Base-by-base conservation (phyloP, 257 asterid genomes). In the Capsicum chinense region DNA sequence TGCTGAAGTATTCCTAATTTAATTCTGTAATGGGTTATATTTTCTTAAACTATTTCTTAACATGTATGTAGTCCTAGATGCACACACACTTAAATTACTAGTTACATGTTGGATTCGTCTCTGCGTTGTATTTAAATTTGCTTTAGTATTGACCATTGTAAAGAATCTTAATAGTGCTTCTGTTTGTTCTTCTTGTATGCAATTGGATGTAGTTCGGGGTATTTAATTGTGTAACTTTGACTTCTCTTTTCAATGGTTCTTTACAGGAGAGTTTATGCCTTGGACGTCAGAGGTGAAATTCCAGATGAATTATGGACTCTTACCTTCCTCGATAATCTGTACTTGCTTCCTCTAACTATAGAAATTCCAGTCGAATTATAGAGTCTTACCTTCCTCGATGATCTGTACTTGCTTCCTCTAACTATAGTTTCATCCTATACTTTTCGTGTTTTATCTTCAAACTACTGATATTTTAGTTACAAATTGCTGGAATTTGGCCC, bases 221-320 rank as follows among this genome's bases (percentile, higher is more conserved):
- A 66, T 63, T 10, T 56, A 21, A 15, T 21, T 17, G 33, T 21
- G 74, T 42, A 60, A 21, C n/a, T 69, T 10, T 63, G 17, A 81
- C 9, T 9, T 70, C 42, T 19, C 54, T 48, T 39, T 54, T 26
- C 58, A 8, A 15, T 76, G 3, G 16, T 83, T 84, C 82, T 71
- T 50, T 76, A 81, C 89, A 92, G 95, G 91, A 90, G 89, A 81
- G 90, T 89, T 17, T 89, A 88, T 87, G 82, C 87, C 15, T 17
- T 85, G 42, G 89, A 93, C 81, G 90, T 89, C 62, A 14, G 0
- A 11, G 93, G 95, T 62, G 59, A 85, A 50, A 84, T 91, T 6
- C 97, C 94, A 0, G 91, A 88, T 35, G 93, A 92, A 88, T 90
- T 93, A 8, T 93, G 93, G 95, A 87, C 85, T 83, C 80, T 93